Base-by-base conservation (phyloP, 2,329 filamentous ascomycete genomes). In the Septoria linicola region DNA sequence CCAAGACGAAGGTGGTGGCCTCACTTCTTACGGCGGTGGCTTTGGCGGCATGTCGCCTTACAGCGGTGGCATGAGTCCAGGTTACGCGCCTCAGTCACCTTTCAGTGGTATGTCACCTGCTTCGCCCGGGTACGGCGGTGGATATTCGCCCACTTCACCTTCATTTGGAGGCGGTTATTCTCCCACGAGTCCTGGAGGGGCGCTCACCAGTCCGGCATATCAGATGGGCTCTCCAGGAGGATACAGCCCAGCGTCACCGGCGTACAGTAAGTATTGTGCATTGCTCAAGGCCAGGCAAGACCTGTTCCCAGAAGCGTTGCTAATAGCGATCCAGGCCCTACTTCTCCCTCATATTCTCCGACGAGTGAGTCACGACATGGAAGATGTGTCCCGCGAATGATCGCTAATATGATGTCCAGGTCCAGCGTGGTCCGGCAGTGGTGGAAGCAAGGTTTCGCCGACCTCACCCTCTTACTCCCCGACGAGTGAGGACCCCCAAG, bases 51-150 rank as follows among this genome's bases (percentile, higher is more conserved):
- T 27, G 23, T 27, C 23, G 23, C 23, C 23, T 27, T 27, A 27
- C 10, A 17, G 14, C 30, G 79, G 71, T 52, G 72, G 80, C 54
- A 77, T 82, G 59, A 89, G 61, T 40, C 68, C 68, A 41, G 70
- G 68, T 16, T 67, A 68, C 41, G 72, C 70, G 27, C 72, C 72
- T 2, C 65, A 67, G 23, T 71, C 67, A 41, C 71, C 71, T 7
- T 72, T 72, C 51, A 61, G 57, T 51, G 65, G 63, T 41, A 91
- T 88, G 75, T 90, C 87, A 50, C 87, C 88, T 2, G 88, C 86
- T 5, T 90, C 87, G 27, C 88, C 88, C 41, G 69, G 70, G 8
- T 74, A 70, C 41, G 32, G 30, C 14, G 50, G 50, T 17, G 58
- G 56, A 19, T 66, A 66, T 39, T 64, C 61, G 8, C 64, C 64